A percentile compares a stretch with the other conserved stretches of the same genome.
These are phyloP conservation scores for Aspergillus flavus DNA, from an alignment of 2,329 filamentous ascomycete genomes.

Conservation along the genomic window DNA sequence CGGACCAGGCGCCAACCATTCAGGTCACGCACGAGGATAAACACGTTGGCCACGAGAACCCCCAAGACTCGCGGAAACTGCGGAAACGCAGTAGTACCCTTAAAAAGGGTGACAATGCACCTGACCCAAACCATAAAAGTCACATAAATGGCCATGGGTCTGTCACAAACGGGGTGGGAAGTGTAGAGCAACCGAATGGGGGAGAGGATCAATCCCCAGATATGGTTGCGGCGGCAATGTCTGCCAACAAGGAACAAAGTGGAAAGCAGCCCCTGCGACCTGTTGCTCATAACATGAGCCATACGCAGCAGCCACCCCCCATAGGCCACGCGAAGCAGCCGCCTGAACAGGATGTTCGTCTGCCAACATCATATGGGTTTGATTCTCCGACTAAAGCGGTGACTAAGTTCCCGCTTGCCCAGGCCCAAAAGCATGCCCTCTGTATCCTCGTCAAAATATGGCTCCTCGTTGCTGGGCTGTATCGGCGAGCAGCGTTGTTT, in stretches of 20 bases:
- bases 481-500: slow-evolving; percentile 76
- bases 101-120: slow-evolving; percentile 27
- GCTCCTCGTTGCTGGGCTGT: slow-evolving; percentile 87
- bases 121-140: slow-evolving; percentile 22
- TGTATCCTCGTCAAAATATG: slow-evolving; percentile 75
- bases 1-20: slow-evolving; percentile 67
- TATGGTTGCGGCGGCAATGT: slow-evolving; percentile 34
- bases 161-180: slow-evolving; percentile 8
- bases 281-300: slow-evolving; percentile 42
- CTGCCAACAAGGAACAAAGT: slow-evolving; percentile 27
- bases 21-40: slow-evolving; percentile 70
- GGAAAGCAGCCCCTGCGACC: slow-evolving; percentile 37
- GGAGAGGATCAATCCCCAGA: slow-evolving; percentile 17
- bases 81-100: slow-evolving; percentile 38
- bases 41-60: slow-evolving; percentile 29
- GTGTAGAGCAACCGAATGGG: slow-evolving; percentile 18
- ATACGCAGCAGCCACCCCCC: slow-evolving; percentile 37
- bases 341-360: slow-evolving; percentile 42
- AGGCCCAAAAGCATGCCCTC: slow-evolving; percentile 59
- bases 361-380: slow-evolving; percentile 40
- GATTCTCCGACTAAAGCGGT: slow-evolving; percentile 45
- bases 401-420: slow-evolving; percentile 53
- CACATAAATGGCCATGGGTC: slow-evolving; percentile 25
- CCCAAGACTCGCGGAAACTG: slow-evolving; percentile 37
- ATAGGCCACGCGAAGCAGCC: slow-evolving; percentile 47